Base-by-base conservation (phyloP, 2,329 filamentous ascomycete genomes). In the Diaporthe capsici region DNA sequence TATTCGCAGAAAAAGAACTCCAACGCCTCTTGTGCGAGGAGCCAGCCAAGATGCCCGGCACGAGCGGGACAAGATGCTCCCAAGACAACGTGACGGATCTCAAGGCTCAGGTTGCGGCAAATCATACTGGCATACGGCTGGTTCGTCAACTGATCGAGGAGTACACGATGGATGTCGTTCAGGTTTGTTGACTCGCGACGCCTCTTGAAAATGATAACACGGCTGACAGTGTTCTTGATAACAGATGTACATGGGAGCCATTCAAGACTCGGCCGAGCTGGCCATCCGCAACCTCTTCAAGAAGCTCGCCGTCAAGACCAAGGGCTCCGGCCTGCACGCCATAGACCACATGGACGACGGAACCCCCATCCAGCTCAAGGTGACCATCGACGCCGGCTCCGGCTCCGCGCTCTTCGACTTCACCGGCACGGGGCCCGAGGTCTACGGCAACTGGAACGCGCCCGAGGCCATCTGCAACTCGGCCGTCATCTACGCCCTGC, bases 251-350 rank as follows among this genome's bases (percentile, higher is more conserved):
- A 85, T 87, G 85, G 78, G 79, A 28, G 84, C 82, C 65, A 86
- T 86, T 57, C 85, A 86, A 74, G 79, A 82, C 61, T 86, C 84
- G 31, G 85, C 85, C 10, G 85, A 87, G 71, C 73, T 80, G 2
- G 82, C 84, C 0, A 82, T 84, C 6, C 82, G 84, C 2, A 76
- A 77, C 8, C 80, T 79, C 15, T 76, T 84, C 60, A 78, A 78
- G n/a, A 73, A 74, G 17, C 39, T 84, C 61, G 79, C 92, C 3
- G 49, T 51, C 17, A 88, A 90, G 76, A 88, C 93, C 58, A 77
- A 82, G 68, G 44, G 31, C 71, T 28, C 78, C 2, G 72, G 75
- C 5, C 78, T 83, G 5, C 71, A 76, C 9, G 80, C 81, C 7
- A 78, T 79, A 9, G 83, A 85, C 75, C 81, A 79, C 68, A 80